These are phyloP conservation scores for Keqinozyma sinolaborantium DNA, from an alignment of 1,139 yeast species.

Conservation along the genomic window DNA sequence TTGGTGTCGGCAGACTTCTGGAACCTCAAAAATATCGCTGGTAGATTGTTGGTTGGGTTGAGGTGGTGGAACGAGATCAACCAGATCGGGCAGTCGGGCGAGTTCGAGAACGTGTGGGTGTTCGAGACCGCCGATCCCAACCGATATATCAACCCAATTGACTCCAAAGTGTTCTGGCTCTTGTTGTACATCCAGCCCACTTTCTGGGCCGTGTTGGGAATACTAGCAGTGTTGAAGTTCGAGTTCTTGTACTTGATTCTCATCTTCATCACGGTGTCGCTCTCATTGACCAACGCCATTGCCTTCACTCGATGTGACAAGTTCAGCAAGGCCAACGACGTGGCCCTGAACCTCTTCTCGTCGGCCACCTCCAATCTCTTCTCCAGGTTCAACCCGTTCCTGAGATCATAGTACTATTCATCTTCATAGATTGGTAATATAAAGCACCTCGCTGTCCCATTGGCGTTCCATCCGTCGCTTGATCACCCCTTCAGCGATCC, in stretches of 20 bases:
- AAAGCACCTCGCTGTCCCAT: neutral
- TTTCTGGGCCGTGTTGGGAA: conserved; percentile 69
- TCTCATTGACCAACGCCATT: conserved; percentile 78
- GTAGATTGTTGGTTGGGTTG: conserved; percentile 83
- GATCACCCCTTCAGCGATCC: conserved; percentile 1
- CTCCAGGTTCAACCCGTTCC: conserved; percentile 49
- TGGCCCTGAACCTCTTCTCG: conserved; percentile 49
- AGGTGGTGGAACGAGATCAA: conserved; percentile 91
- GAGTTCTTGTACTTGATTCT: conserved; percentile 70
- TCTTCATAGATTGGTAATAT: too few species aligned
- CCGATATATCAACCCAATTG: conserved; percentile 85
- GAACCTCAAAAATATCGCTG: conserved; percentile 89
- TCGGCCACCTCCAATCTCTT: conserved; percentile 46
- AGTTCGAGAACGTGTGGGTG: conserved; percentile 74
- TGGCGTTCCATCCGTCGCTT: neutral
- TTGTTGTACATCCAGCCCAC: conserved; percentile 72
- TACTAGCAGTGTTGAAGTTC: conserved; percentile 74
- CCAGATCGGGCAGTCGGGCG: conserved; percentile 41
- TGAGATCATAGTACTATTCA: neutral
- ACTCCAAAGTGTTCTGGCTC: conserved; percentile 84
- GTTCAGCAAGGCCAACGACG: conserved; percentile 69
- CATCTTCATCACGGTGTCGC: conserved; percentile 61
- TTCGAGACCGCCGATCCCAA: conserved; percentile 84
- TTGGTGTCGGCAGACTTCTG: conserved; percentile 88
- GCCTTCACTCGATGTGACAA: conserved; percentile 92